phyloP scores from a whole-genome alignment of 2,329 filamentous ascomycete species.

The Stagonosporopsis chrysanthemi region DNA sequence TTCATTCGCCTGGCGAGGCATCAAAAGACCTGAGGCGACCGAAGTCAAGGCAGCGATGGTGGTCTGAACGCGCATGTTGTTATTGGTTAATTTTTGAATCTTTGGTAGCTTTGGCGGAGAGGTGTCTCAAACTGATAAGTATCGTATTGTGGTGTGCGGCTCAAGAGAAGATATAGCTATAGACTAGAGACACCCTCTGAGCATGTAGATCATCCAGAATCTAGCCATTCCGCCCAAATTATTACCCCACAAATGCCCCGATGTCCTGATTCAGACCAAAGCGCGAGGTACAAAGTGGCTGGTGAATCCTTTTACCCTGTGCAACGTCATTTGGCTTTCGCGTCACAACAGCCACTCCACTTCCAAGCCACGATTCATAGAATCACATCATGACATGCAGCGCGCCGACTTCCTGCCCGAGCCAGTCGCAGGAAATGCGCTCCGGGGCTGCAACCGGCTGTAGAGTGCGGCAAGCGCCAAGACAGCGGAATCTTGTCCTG shows the following conservation, averaged over 20 bases:
- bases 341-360: slow-evolving; percentile 11
- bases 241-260: slow-evolving; percentile 11
- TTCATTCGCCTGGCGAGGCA: slow-evolving; percentile 23
- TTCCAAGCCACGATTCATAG: not conserved
- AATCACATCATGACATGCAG: slow-evolving; percentile 9
- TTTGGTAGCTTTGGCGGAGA: too few relatives aligned
- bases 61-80: slow-evolving; percentile 29
- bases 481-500: slow-evolving; percentile 11
- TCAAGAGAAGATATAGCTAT: slow-evolving; percentile 3
- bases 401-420: slow-evolving; percentile 23
- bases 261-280: slow-evolving; percentile 17
- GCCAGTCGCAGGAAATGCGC: not conserved
- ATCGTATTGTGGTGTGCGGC: not conserved
- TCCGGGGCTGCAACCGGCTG: not conserved
- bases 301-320: slow-evolving; percentile 5
- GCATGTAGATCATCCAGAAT: slow-evolving; percentile 1
- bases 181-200: slow-evolving; percentile 1
- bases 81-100: not conserved
- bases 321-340: slow-evolving; percentile 16
- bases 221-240: slow-evolving; percentile 6
- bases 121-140: not conserved
- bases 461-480: slow-evolving; percentile 3
- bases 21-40: slow-evolving; percentile 24
- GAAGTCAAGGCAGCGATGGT: slow-evolving; percentile 29
- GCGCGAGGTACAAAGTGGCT: slow-evolving; percentile 18